These are phyloP conservation scores for Xanthoparmelia taractica DNA, from an alignment of 495 filamentous ascomycete species.

Conservation along the genomic window DNA sequence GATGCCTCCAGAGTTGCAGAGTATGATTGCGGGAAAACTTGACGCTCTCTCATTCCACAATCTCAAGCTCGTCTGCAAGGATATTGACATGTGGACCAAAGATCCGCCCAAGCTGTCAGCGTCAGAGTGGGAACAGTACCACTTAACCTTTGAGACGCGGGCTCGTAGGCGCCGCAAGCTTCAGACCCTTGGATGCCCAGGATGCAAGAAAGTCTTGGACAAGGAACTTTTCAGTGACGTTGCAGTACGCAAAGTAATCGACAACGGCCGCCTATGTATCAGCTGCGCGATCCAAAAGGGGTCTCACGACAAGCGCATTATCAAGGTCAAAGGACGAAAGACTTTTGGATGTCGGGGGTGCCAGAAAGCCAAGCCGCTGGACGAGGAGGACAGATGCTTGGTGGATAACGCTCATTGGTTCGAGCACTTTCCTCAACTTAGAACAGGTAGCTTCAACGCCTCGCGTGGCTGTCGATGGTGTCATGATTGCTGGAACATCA, in stretches of 20 bases:
- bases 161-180: slow-evolving; percentile 1
- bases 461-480: not conserved
- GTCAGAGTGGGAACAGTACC: not conserved
- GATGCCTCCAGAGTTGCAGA: not conserved
- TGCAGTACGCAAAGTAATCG: not conserved
- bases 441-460: not conserved
- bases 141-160: not conserved
- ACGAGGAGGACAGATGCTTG: not conserved
- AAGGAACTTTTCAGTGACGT: not conserved
- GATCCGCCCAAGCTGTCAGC: not conserved
- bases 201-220: not conserved
- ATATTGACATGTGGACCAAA: not conserved
- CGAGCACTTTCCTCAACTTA: not conserved
- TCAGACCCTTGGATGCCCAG: not conserved
- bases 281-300: slow-evolving; percentile 7
- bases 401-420: not conserved
- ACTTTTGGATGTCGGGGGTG: slow-evolving; percentile 10
- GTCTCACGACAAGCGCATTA: not conserved
- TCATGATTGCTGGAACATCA: not conserved
- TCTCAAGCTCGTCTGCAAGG: slow-evolving; percentile 6
- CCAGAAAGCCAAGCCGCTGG: not conserved
- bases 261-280: not conserved
- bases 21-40: not conserved
- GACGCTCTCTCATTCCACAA: not conserved
- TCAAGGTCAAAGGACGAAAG: not conserved